Percentiles rank a stretch among this genome's conserved stretches.
Evolutionary conservation across 225 moss, liverwort and hornwort species (phyloP).

Genomic region (Anthoceros angustus): DNA sequence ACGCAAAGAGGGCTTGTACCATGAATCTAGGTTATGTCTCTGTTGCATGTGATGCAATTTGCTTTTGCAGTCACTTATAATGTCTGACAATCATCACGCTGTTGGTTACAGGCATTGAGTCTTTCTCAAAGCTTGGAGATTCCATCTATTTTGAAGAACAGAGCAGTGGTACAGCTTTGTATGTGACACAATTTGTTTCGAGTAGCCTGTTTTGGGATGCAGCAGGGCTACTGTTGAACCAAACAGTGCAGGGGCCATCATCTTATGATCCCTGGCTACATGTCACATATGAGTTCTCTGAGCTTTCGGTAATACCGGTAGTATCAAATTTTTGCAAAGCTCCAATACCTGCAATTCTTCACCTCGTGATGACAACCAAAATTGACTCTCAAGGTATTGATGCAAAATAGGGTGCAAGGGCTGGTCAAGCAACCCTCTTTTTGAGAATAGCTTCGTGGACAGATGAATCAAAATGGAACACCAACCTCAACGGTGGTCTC

Average conservation of each 20-base stretch:
- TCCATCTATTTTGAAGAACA: slow-evolving; percentile 78
- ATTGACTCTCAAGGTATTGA: too few relatives aligned
- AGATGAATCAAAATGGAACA: too few relatives aligned
- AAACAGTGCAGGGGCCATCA: slow-evolving; percentile 34
- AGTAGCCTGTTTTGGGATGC: slow-evolving; percentile 61
- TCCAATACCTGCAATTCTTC: slow-evolving; percentile 21
- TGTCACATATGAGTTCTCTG: slow-evolving; percentile 31
- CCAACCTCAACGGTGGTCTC: too few relatives aligned
- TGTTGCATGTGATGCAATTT: neutral
- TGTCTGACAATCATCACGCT: neutral
- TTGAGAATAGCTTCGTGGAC: too few relatives aligned
- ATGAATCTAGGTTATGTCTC: neutral
- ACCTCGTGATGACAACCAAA: slow-evolving; percentile 4
- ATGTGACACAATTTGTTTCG: slow-evolving; percentile 48
- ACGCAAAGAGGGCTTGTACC: neutral
- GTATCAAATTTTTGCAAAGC: slow-evolving; percentile 29
- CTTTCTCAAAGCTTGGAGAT: slow-evolving; percentile 91
- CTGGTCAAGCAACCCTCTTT: neutral
- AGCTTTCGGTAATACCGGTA: slow-evolving; percentile 10
- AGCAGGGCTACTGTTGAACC: slow-evolving; percentile 44
- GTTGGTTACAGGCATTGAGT: slow-evolving; percentile 57
- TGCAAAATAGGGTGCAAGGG: neutral
- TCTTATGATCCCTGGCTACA: slow-evolving; percentile 37
- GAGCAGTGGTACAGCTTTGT: slow-evolving; percentile 19
- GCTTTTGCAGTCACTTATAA: neutral